A percentile compares a stretch with the other conserved stretches of the same genome.
These are phyloP conservation scores for Penicillium sp. DNA, from an alignment of 2,329 filamentous ascomycete genomes.

Conservation along the genomic window DNA sequence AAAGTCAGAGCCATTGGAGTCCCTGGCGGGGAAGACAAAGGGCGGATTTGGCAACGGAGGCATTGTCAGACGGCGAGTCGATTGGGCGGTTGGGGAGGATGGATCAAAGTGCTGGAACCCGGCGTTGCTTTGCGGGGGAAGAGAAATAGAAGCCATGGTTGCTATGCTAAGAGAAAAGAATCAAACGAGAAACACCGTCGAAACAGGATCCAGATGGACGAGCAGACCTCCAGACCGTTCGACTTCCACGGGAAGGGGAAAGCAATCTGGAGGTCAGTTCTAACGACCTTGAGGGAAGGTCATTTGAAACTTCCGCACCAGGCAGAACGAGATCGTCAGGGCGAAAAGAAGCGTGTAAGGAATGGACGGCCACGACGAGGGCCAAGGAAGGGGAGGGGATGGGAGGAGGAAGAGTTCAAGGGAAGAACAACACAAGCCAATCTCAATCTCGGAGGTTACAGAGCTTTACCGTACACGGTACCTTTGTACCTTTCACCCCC, in stretches of 20 bases:
- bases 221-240: slow-evolving; percentile 22
- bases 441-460: not conserved
- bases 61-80: slow-evolving; percentile 27
- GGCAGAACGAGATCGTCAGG: slow-evolving; percentile 16
- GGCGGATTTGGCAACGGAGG: slow-evolving; percentile 53
- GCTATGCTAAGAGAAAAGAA: slow-evolving; percentile 11
- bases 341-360: slow-evolving; percentile 13
- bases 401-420: slow-evolving; percentile 1
- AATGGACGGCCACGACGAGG: slow-evolving; percentile 27
- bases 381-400: slow-evolving; percentile 14
- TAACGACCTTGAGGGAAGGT: slow-evolving; percentile 16
- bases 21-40: slow-evolving; percentile 56
- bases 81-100: slow-evolving; percentile 14
- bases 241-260: slow-evolving; percentile 21
- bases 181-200: slow-evolving; percentile 6
- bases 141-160: slow-evolving; percentile 36
- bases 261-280: slow-evolving; percentile 23
- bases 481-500: not conserved
- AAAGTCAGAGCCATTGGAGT: slow-evolving; percentile 33
- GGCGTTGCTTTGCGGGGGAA: slow-evolving; percentile 30
- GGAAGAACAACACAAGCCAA: slow-evolving; percentile 1
- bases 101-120: slow-evolving; percentile 28
- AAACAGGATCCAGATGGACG: slow-evolving; percentile 20
- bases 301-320: slow-evolving; percentile 26
- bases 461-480: not conserved